Conservation (phyloP, 179 eudicot species). For the Vitellaria paradoxa region DNA sequence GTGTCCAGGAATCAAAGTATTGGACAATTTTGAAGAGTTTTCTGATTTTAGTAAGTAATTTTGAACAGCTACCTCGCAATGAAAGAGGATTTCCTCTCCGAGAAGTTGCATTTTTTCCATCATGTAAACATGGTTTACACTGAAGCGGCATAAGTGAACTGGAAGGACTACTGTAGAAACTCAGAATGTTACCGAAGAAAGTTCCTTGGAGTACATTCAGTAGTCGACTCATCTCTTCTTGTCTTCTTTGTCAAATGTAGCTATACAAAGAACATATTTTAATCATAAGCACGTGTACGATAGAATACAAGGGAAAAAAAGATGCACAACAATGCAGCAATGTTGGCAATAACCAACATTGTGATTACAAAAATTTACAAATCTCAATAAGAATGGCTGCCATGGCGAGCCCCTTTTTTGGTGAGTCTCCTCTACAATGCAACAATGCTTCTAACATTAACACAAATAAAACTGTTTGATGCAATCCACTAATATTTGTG, state of each 20-base stretch:
- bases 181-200: not conserved
- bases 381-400: not conserved
- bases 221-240: conserved; percentile 20
- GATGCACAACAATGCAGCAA: not conserved
- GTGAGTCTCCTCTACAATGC: not conserved
- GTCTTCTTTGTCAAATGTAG: not conserved
- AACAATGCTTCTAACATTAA: not conserved
- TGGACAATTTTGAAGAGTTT: not conserved
- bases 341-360: not conserved
- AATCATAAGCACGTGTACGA: not conserved
- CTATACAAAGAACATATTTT: not conserved
- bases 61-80: conserved; percentile 8
- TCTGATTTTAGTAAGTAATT: too few species aligned
- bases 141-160: conserved; percentile 1
- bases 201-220: conserved; percentile 18
- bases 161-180: not conserved
- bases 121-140: conserved; percentile 4
- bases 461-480: too few species aligned
- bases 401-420: not conserved
- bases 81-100: not conserved
- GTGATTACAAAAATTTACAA: not conserved
- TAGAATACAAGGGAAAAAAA: not conserved
- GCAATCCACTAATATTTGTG: too few species aligned
- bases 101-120: conserved; percentile 5
- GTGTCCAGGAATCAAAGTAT: not conserved